Percentiles rank a stretch among this genome's conserved stretches.
Conservation (phyloP, 2,329 filamentous ascomycete species). For the Colletotrichum liriopes region DNA sequence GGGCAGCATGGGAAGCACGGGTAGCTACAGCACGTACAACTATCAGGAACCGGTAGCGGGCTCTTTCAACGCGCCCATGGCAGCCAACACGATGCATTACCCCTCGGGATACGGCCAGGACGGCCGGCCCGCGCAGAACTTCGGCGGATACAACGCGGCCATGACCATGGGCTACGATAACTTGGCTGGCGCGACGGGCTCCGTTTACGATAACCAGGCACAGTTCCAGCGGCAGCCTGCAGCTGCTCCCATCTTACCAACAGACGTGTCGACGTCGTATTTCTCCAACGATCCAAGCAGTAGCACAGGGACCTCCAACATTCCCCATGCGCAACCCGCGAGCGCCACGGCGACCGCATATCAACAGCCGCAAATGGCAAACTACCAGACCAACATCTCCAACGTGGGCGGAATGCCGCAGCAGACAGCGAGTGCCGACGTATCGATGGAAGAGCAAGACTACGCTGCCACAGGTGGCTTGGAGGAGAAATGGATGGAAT, state of each 20-base stretch:
- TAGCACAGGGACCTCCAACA: slow-evolving; percentile 69
- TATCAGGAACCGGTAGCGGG: slow-evolving; percentile 69
- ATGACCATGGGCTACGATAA: slow-evolving; percentile 79
- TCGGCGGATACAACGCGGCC: slow-evolving; percentile 70
- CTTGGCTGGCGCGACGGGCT: slow-evolving; percentile 51
- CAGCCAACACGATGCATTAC: slow-evolving; percentile 70
- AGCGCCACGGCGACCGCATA: slow-evolving; percentile 72
- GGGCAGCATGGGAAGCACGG: slow-evolving; percentile 65
- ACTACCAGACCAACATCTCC: slow-evolving; percentile 65
- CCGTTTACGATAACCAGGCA: slow-evolving; percentile 83
- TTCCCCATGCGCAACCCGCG: slow-evolving; percentile 66
- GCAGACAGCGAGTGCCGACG: slow-evolving; percentile 57
- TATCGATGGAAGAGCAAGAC: slow-evolving; percentile 71
- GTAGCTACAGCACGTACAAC: slow-evolving; percentile 70
- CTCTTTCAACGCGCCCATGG: slow-evolving; percentile 72
- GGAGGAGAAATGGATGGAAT: slow-evolving; percentile 79
- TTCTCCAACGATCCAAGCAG: slow-evolving; percentile 78
- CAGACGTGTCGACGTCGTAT: slow-evolving; percentile 81
- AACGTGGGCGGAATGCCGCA: slow-evolving; percentile 63
- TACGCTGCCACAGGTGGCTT: slow-evolving; percentile 69
- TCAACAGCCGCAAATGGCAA: slow-evolving; percentile 72
- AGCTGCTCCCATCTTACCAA: slow-evolving; percentile 81
- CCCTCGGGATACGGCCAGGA: slow-evolving; percentile 77
- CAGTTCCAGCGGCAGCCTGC: slow-evolving; percentile 85
- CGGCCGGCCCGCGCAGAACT: slow-evolving; percentile 69